Evolutionary conservation across 768 basidiomycete species (phyloP), one percentile per base, ranked within the genome.

Genomic region (Termitomyces sp.): DNA sequence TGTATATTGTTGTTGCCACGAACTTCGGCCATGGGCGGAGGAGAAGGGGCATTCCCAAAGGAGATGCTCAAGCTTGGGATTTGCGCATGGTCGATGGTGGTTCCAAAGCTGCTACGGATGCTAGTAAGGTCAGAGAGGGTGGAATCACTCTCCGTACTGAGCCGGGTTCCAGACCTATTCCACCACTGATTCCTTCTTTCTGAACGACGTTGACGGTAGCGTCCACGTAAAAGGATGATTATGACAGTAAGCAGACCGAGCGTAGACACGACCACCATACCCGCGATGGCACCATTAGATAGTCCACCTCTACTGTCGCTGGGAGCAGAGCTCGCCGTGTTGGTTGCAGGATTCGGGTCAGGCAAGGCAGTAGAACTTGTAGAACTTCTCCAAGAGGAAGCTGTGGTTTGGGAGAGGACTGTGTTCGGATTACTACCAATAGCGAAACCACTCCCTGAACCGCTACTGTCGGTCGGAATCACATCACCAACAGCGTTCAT

Each of bases 21-120:
- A 50, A 84, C 68, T 66, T 85, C 82, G 18, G 79, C 83, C 79
- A 79, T 81, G 5, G 82, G 81, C 6, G 84, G 85, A 9, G 81
- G 58, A 16, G 75, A 69, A 13, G 79, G 81, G 12, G 73, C 59
- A 33, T 58, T 58, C 40, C 63, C 59, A 18, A 73, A 65, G 40
- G 69, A 61, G 4, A 67, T 27, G 18, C 43, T 60, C 43, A 60
- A 65, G 26, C 55, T 69, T 37, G 65, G 71, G 36, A 59, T 65
- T n/a, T 53, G 61, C 12, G 74, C 74, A 22, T 79, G 79, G 53
- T 85, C 83, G 64, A 79, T 76, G n/a, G 78, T 81, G 18, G 86
- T 87, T 18, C 78, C 87, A 52, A 87, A 88, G 70, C 85, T 87
- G 69, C 86, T 87, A 49, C 84, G 76, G 3, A 68, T 66, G 53